Evolutionary conservation across 139 green algal genomes (phyloP), one percentile per base, ranked within the genome.

Genomic region (Micractinium sp.): DNA sequence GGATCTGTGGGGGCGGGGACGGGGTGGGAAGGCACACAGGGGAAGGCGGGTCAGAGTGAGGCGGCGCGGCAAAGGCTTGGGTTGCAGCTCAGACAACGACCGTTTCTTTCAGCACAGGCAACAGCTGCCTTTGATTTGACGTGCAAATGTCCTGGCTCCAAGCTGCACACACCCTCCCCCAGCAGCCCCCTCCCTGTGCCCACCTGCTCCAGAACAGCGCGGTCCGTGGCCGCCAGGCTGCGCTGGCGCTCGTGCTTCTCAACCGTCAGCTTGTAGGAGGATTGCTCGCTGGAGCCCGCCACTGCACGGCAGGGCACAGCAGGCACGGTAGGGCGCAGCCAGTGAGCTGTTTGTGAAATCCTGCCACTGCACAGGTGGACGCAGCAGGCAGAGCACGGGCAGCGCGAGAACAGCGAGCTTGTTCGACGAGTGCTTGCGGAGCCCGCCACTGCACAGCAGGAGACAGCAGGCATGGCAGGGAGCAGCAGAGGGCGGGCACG

Each of bases 171-270:
- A 79, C 22, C 73, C 35, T 13, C 31, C n/a, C n/a, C 81, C n/a
- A n/a, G n/a, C n/a, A n/a, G n/a, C n/a, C n/a, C n/a, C n/a, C n/a
- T n/a, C n/a, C n/a, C n/a, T n/a, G n/a, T n/a, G n/a, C n/a, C 18
- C 39, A 75, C 82, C 82, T 77, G 7, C 63, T 63, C n/a, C 38
- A 87, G 66, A 0, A 67, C 83, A 1, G 71, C 38, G 33, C 66
- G 25, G 83, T 87, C 83, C 0, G 3, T 38, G 27, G 66, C 61
- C 12, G 83, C 83, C 66, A 87, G 83, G 29, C 27, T 13, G 22
- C 83, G 83, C 83, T 29, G 83, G 27, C 41, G 39, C 31, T 39
- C 38, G 83, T 87, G 83, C 67, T 87, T 79, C 31, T 87, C 83
- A n/a, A 87, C 67, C 0, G 19, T 33, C 38, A 87, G 83, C 66